Base-by-base conservation (phyloP, 352 stramenopile species). In the Phytophthora vignae region DNA sequence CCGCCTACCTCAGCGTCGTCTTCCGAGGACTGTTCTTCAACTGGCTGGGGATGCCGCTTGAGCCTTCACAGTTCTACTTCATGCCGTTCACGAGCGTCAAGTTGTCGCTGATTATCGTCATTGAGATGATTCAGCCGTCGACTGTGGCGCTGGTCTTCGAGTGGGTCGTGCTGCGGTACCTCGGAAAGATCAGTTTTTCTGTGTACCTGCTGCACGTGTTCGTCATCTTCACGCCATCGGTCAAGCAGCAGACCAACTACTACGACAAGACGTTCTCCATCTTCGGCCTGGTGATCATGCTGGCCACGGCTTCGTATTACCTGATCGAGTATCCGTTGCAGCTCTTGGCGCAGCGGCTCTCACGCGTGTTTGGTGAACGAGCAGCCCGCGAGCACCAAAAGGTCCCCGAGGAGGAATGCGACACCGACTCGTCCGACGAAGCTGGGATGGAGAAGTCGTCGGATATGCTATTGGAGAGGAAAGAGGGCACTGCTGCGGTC, bases 161-260 rank as follows among this genome's bases (percentile, higher is more conserved):
- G 60, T 83, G 65, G 69, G 48, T 66, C n/a, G 22, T 78, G 25
- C 40, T 81, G 21, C 50, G 53, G 5, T 83, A 76, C 69, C 40
- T 64, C 5, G 76, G 76, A 36, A 81, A 83, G 42, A 69, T 83
- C 54, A 80, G 76, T 53, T 83, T 72, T 53, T 83, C 72, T 3
- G 73, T 80, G 8, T 81, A 83, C 27, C 21, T 83, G 69, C 55
- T 81, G 27, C 76, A 83, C 55, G 78, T 64, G 49, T 88, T 85
- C 29, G 78, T 88, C 52, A 62, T 69, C 27, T 56, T 55, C 25
- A 67, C 57, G 6, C 59, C 55, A 21, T 15, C 56, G 15, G 60
- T 64, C 33, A 53, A 56, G 17, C 11, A 54, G 44, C 29, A 64
- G 42, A 56, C 46, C 11, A 70, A 64, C 21, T 70, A 67, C n/a